Conservation (phyloP, 169 alveolate species). For the Eimeria necatrix region DNA sequence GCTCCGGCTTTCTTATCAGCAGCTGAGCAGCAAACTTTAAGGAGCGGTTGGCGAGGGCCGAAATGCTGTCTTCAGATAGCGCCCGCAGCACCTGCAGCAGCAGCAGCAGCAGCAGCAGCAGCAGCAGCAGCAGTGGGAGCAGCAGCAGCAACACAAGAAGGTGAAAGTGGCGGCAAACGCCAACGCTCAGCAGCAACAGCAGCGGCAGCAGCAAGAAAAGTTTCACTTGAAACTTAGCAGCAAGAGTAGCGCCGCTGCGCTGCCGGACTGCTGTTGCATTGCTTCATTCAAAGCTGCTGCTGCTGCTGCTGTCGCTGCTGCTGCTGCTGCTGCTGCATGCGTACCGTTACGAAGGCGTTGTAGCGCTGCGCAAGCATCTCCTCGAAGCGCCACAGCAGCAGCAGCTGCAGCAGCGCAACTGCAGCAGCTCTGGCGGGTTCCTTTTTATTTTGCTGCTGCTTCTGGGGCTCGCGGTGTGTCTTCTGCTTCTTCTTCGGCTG, state of each 20-base stretch:
- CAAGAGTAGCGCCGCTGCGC: neutral
- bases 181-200: constrained; percentile 22
- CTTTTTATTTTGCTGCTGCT: neutral
- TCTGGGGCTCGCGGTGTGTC: neutral
- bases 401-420: constrained; percentile 39
- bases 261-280: neutral
- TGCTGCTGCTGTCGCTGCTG: neutral
- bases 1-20: neutral
- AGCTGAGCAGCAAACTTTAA: neutral
- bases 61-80: neutral
- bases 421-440: neutral
- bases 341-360: neutral
- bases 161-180: neutral
- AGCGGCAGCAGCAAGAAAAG: neutral
- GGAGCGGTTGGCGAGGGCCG: neutral
- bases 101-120: neutral
- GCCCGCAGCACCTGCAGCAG: neutral
- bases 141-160: neutral
- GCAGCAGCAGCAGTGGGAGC: neutral
- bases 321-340: constrained; percentile 47
- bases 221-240: neutral
- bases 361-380: constrained; percentile 20
- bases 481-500: constrained; percentile 15
- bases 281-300: neutral
- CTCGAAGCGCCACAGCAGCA: constrained; percentile 18